A percentile compares a stretch with the other conserved stretches of the same genome.
Conservation (phyloP, 306 rosid genomes). For the Casuarina glauca region DNA sequence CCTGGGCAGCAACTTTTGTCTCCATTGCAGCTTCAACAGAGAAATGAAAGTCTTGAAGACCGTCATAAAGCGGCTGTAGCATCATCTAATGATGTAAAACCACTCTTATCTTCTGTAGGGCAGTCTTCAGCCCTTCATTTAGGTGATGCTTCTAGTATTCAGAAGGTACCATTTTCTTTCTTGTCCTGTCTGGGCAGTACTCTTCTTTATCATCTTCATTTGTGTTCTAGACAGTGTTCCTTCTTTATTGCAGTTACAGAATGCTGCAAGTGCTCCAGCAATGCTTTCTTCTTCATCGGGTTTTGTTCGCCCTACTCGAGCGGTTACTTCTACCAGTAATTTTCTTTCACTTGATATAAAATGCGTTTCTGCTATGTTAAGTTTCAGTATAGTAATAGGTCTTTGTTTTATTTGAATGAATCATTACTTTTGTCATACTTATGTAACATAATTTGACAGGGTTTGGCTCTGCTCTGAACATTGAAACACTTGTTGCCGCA, state of each 20-base stretch:
- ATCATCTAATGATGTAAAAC: constrained; percentile 60
- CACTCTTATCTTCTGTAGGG: constrained; percentile 54
- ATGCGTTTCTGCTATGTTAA: neutral
- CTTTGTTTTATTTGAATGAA: constrained; percentile 17
- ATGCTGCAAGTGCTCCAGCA: constrained; percentile 41
- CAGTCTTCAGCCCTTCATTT: constrained; percentile 54
- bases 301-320: constrained; percentile 75
- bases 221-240: neutral
- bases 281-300: constrained; percentile 73
- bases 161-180: constrained; percentile 48
- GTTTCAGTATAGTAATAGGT: constrained; percentile 19
- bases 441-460: constrained; percentile 43
- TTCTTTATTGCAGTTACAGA: constrained; percentile 56
- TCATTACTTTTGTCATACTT: constrained; percentile 15
- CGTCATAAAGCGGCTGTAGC: constrained; percentile 53
- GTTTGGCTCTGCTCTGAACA: constrained; percentile 97
- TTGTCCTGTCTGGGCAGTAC: constrained; percentile 7
- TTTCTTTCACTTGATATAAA: constrained; percentile 22
- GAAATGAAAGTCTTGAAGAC: constrained; percentile 75
- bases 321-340: constrained; percentile 70
- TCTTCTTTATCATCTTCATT: constrained; percentile 1
- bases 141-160: constrained; percentile 51
- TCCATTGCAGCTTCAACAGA: constrained; percentile 71
- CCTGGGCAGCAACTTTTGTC: constrained; percentile 62
- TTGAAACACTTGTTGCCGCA: constrained; percentile 92